Percentiles rank a stretch among this genome's conserved stretches.
Evolutionary conservation across 495 filamentous ascomycete genomes (phyloP).

Genomic region (Sordaria brevicollis): DNA sequence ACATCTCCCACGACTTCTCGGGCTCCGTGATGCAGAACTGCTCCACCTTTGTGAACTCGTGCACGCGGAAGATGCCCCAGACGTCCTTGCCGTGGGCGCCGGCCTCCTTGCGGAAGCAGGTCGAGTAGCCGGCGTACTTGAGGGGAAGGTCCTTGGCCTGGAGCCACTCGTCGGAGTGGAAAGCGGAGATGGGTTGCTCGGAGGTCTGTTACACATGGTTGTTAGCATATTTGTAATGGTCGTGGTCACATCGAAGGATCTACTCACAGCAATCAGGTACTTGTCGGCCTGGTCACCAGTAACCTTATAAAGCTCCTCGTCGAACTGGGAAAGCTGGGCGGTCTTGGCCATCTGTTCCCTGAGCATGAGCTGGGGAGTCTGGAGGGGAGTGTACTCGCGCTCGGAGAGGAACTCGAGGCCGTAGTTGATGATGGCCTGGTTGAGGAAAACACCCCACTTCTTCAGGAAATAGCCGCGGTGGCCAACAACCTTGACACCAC

Average conservation of each 20-base stretch:
- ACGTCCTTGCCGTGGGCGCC: slow-evolving; percentile 88
- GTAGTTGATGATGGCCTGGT: slow-evolving; percentile 76
- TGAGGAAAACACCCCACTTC: slow-evolving; percentile 85
- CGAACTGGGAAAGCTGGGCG: slow-evolving; percentile 92
- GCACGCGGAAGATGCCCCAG: slow-evolving; percentile 96
- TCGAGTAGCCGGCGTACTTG: slow-evolving; percentile 88
- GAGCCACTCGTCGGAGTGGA: slow-evolving; percentile 92
- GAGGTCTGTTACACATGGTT: slow-evolving; percentile 45
- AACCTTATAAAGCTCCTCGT: slow-evolving; percentile 97
- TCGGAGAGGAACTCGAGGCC: slow-evolving; percentile 75
- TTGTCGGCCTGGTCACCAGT: slow-evolving; percentile 79
- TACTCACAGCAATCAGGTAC: slow-evolving; percentile 70
- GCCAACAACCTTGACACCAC: slow-evolving; percentile 88
- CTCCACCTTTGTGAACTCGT: slow-evolving; percentile 98
- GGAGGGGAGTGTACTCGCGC: slow-evolving; percentile 75
- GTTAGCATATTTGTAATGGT: not conserved
- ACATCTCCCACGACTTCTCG: slow-evolving; percentile 87
- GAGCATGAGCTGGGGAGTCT: slow-evolving; percentile 94
- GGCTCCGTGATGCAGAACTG: slow-evolving; percentile 93
- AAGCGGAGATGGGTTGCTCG: slow-evolving; percentile 86
- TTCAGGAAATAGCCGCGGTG: slow-evolving; percentile 91
- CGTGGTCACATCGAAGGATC: not conserved
- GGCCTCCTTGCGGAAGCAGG: slow-evolving; percentile 92
- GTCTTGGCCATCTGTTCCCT: slow-evolving; percentile 98
- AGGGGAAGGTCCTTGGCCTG: slow-evolving; percentile 75